phyloP scores from a whole-genome alignment of 2,329 filamentous ascomycete genomes.

The Malbranchea cinnamomea region DNA sequence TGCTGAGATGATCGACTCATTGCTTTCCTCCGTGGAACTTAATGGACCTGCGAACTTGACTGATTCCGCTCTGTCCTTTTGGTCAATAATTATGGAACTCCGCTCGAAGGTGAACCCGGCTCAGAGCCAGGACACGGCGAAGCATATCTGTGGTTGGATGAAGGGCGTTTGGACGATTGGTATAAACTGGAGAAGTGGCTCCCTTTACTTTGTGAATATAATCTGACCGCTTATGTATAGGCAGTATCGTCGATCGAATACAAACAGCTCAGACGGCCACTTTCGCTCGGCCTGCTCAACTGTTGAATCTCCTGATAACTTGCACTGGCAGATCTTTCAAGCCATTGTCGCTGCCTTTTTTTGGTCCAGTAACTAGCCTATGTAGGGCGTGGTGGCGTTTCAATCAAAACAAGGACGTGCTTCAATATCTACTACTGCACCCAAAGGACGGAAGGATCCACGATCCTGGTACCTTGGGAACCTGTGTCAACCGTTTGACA shows the following conservation, averaged over 20 bases:
- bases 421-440: constrained; percentile 36
- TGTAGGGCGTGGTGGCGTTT: constrained; percentile 27
- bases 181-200: too few species aligned
- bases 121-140: constrained; percentile 50
- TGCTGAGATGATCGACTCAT: constrained; percentile 53
- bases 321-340: constrained; percentile 44
- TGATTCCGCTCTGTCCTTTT: constrained; percentile 64
- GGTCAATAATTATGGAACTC: constrained; percentile 52
- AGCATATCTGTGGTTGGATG: constrained; percentile 66
- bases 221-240: constrained; percentile 22
- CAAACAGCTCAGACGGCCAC: constrained; percentile 51
- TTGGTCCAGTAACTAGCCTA: constrained; percentile 17
- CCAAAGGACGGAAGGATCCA: constrained; percentile 9
- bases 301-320: constrained; percentile 53
- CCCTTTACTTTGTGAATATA: constrained; percentile 8
- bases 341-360: constrained; percentile 11
- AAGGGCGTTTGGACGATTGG: constrained; percentile 70
- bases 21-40: constrained; percentile 62
- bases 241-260: constrained; percentile 42
- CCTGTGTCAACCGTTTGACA: constrained; percentile 11
- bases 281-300: constrained; percentile 49
- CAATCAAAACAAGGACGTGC: constrained; percentile 25
- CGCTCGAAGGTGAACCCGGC: constrained; percentile 54
- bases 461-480: background rate
- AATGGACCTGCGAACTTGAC: constrained; percentile 64